Percentiles rank a stretch among this genome's conserved stretches.
Evolutionary conservation across 768 basidiomycete genomes (phyloP).

Genomic region (Crucibulum laeve): DNA sequence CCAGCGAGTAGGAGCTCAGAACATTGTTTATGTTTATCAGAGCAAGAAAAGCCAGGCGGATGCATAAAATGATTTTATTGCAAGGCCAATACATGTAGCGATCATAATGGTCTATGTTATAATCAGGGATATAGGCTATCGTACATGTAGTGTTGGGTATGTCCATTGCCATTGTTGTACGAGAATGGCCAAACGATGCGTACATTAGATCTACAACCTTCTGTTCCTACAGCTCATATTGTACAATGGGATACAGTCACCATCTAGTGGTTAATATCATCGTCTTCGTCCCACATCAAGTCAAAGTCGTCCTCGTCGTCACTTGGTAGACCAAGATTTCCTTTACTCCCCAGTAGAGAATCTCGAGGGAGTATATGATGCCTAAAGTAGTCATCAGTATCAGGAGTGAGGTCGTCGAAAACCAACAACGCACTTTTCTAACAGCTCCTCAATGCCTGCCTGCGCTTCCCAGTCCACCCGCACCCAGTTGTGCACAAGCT

Average conservation of each 20-base stretch:
- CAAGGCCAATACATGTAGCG: too few species aligned
- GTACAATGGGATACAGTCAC: background rate
- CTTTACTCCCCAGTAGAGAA: conserved; percentile 19
- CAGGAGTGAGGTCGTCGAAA: conserved; percentile 1
- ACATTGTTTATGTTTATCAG: too few species aligned
- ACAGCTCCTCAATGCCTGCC: conserved; percentile 64
- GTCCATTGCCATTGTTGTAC: too few species aligned
- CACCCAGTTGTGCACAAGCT: conserved; percentile 87
- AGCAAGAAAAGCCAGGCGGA: too few species aligned
- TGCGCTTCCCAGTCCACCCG: conserved; percentile 82
- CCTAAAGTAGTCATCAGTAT: conserved; percentile 15
- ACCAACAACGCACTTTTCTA: conserved; percentile 48
- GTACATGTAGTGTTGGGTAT: too few species aligned
- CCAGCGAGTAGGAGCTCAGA: too few species aligned
- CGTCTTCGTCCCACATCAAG: conserved; percentile 48
- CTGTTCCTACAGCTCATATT: too few species aligned
- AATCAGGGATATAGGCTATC: too few species aligned
- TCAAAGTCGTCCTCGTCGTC: conserved; percentile 54
- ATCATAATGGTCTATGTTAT: too few species aligned
- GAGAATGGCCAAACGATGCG: too few species aligned
- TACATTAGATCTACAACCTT: too few species aligned
- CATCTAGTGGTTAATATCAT: conserved; percentile 19
- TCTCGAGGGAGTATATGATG: conserved; percentile 34
- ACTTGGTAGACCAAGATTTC: conserved; percentile 44
- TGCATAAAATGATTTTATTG: too few species aligned